Evolutionary conservation across 331 rosid species (phyloP), one percentile per base, ranked within the genome.

Genomic region (Saraca asoca): DNA sequence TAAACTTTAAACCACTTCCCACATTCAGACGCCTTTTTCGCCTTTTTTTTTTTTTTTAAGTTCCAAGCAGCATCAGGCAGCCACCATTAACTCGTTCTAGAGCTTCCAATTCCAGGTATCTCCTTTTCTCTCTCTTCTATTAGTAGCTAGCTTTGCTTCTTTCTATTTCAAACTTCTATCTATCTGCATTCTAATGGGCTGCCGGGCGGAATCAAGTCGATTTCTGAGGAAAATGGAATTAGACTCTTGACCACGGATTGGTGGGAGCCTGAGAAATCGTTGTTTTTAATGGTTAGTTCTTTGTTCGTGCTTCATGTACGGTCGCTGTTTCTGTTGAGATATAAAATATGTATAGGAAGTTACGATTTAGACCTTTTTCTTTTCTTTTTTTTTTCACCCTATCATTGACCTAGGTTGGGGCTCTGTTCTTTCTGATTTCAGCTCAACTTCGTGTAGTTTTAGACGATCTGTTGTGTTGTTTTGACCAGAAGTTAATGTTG

Each of bases 101-200:
- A n/a, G 48, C 62, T 57, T 34, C 62, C 44, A 45, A 17, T 9
- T 45, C 24, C 12, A 29, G 31, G 7, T 3, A 17, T 58, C 46
- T 63, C 37, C 12, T 45, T 6, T 66, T 57, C 60, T 31, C 44
- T 8, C 48, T 73, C 70, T 15, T 74, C 71, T 74, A 64, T 58
- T 43, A 19, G 56, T 59, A 57, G 38, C 44, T 1, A 7, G 29
- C 12, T 35, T 69, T 43, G n/a, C 39, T 74, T 59, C 49, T 13
- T 7, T 50, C 7, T 45, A 34, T 8, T 17, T 2, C 50, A 24
- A 37, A 5, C 9, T 51, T 34, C n/a, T 29, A 4, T 44, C 18
- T 19, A 33, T 34, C 31, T n/a, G 1, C 31, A 3, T 24, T 24
- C 31, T 24, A 24, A 24, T 24, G 31, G 31, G 31, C 31, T 24